Conservation (phyloP, 192 early-diverging fungal species). For the Coemansia sp. region DNA sequence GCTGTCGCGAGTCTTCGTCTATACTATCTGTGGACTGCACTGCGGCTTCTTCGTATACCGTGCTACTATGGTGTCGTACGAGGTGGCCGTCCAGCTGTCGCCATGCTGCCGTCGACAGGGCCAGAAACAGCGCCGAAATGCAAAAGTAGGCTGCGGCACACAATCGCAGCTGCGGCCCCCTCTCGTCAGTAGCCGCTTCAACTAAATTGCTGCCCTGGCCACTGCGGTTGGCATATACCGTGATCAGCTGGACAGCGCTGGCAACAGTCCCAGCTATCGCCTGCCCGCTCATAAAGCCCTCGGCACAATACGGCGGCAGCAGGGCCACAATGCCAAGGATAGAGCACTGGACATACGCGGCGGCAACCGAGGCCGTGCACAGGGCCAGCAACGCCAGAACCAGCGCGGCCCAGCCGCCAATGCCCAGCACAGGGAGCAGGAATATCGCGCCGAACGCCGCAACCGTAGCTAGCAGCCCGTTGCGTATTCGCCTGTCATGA, state of each 20-base stretch:
- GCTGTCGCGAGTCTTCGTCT: too few species aligned
- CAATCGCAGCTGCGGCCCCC: conserved; percentile 2
- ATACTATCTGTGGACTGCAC: too few species aligned
- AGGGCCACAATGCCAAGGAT: conserved; percentile 62
- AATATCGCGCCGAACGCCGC: conserved; percentile 50
- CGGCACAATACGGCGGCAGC: conserved; percentile 59
- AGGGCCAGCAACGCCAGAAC: conserved; percentile 49
- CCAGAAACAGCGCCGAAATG: conserved; percentile 25
- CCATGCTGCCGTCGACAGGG: conserved; percentile 23
- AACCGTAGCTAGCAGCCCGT: conserved; percentile 47
- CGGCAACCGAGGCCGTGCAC: conserved; percentile 50
- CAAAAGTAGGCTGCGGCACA: conserved; percentile 32
- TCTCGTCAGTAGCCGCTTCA: neutral
- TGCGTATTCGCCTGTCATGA: conserved; percentile 28
- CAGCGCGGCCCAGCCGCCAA: conserved; percentile 37
- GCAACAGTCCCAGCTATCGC: conserved; percentile 62
- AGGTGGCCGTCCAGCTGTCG: conserved; percentile 17
- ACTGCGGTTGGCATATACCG: conserved; percentile 12
- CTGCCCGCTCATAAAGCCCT: conserved; percentile 67
- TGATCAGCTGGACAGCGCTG: conserved; percentile 57
- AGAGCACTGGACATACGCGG: conserved; percentile 62
- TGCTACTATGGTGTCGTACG: too few species aligned
- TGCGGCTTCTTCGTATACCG: too few species aligned
- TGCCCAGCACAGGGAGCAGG: conserved; percentile 49
- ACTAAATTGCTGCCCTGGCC: neutral